A percentile compares a stretch with the other conserved stretches of the same genome.
Evolutionary conservation across 1,139 yeast species (phyloP).

Genomic region (Hyphopichia burtonii): DNA sequence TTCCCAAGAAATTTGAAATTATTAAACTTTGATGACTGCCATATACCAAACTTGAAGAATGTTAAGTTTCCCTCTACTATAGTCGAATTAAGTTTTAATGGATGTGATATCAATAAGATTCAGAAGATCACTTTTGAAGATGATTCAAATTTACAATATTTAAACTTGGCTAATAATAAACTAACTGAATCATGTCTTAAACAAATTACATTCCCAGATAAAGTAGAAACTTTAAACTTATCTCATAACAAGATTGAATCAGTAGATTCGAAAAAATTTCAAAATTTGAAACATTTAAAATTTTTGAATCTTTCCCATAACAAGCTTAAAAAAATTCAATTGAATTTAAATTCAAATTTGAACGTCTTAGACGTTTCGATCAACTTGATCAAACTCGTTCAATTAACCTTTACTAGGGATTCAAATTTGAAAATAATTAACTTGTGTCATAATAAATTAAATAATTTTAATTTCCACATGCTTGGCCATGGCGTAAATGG

Average conservation of each 20-base stretch:
- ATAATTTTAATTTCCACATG: constrained; percentile 9
- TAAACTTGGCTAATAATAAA: constrained; percentile 15
- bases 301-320: constrained; percentile 13
- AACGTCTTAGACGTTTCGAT: constrained; percentile 16
- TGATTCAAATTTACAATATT: constrained; percentile 9
- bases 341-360: constrained; percentile 9
- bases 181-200: constrained; percentile 6
- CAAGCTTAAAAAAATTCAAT: constrained; percentile 9
- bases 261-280: constrained; percentile 5
- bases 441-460: constrained; percentile 17
- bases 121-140: constrained; percentile 13
- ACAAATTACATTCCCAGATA: constrained; percentile 10
- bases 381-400: constrained; percentile 11
- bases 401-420: constrained; percentile 8
- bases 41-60: constrained; percentile 10
- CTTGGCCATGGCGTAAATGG: constrained; percentile 12
- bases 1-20: constrained; percentile 16
- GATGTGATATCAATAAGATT: constrained; percentile 16
- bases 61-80: constrained; percentile 13
- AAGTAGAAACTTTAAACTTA: constrained; percentile 10
- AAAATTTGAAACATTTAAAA: constrained; percentile 9
- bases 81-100: constrained; percentile 20
- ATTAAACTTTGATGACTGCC: constrained; percentile 22
- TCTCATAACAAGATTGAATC: constrained; percentile 9
- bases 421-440: constrained; percentile 16